A percentile compares a stretch with the other conserved stretches of the same genome.
Conservation (phyloP, 129 eudicot genomes). For the Arctium minus region DNA sequence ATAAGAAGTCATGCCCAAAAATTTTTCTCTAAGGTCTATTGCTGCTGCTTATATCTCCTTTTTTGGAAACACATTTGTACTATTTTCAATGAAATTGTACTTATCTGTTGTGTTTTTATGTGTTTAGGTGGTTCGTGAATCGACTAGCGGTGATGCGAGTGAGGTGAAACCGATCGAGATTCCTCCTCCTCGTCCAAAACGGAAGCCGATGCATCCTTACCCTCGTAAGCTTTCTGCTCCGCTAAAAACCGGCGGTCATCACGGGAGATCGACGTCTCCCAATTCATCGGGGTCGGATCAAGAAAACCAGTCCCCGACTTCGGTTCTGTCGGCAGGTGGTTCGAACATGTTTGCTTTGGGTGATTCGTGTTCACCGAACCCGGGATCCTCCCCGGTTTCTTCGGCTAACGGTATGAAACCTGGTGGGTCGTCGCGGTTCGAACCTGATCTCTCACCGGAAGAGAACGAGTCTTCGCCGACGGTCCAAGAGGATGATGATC, state of each 20-base stretch:
- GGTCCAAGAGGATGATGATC: constrained; percentile 17
- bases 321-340: constrained; percentile 67
- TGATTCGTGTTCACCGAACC: constrained; percentile 45
- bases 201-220: constrained; percentile 93
- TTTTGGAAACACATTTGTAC: not conserved
- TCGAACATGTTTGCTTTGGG: constrained; percentile 43
- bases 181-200: constrained; percentile 95
- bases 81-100: not conserved
- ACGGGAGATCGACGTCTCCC: constrained; percentile 38
- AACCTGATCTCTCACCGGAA: constrained; percentile 26
- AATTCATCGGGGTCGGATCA: constrained; percentile 35
- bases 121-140: constrained; percentile 65
- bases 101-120: not conserved
- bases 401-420: constrained; percentile 32
- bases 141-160: constrained; percentile 44
- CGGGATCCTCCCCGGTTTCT: constrained; percentile 52
- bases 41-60: not conserved
- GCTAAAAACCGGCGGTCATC: constrained; percentile 21
- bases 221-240: constrained; percentile 70
- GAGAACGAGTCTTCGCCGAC: constrained; percentile 33
- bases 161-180: constrained; percentile 72
- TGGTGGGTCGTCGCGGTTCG: constrained; percentile 1
- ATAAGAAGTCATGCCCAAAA: constrained; percentile 99
- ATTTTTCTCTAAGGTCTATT: constrained; percentile 68
- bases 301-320: constrained; percentile 77